Evolutionary conservation across 805 yeast species (phyloP).

Genomic region (Kluyveromyces siamensis): DNA sequence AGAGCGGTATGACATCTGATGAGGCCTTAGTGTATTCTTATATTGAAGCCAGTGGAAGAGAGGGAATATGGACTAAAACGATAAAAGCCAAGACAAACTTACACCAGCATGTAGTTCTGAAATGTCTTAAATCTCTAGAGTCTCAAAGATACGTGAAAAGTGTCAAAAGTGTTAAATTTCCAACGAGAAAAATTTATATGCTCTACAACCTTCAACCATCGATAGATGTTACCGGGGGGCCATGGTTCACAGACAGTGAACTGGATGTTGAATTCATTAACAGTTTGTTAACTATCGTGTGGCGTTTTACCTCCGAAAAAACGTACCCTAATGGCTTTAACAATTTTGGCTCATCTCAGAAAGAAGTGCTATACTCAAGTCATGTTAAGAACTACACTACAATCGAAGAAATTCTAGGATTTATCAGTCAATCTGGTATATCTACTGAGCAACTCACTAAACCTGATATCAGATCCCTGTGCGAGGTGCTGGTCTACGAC

Average conservation of each 20-base stretch:
- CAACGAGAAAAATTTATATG: conserved; percentile 95
- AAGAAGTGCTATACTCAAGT: conserved; percentile 37
- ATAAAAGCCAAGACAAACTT: conserved; percentile 79
- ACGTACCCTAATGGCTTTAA: conserved; percentile 67
- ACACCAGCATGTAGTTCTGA: conserved; percentile 82
- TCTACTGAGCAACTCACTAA: conserved; percentile 72
- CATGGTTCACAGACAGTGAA: conserved; percentile 97
- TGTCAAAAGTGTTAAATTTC: conserved; percentile 84
- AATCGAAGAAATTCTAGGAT: conserved; percentile 64
- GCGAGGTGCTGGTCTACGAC: conserved; percentile 83
- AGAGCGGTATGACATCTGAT: conserved; percentile 71
- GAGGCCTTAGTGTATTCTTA: conserved; percentile 87
- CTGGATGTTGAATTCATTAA: conserved; percentile 90
- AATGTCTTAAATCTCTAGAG: conserved; percentile 76
- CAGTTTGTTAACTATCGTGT: conserved; percentile 69
- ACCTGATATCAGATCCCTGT: conserved; percentile 67
- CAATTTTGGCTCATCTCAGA: conserved; percentile 15
- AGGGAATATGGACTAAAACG: conserved; percentile 94
- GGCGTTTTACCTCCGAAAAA: conserved; percentile 74
- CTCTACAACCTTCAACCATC: conserved; percentile 88
- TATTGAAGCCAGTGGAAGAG: conserved; percentile 87
- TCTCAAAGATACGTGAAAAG: conserved; percentile 75
- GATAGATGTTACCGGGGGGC: conserved; percentile 95
- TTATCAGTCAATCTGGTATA: conserved; percentile 62
- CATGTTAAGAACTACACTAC: conserved; percentile 57